Percentiles rank a stretch among this genome's conserved stretches.
These are phyloP conservation scores for Fusarium duplospermum DNA, from an alignment of 2,329 filamentous ascomycete genomes.

Conservation along the genomic window DNA sequence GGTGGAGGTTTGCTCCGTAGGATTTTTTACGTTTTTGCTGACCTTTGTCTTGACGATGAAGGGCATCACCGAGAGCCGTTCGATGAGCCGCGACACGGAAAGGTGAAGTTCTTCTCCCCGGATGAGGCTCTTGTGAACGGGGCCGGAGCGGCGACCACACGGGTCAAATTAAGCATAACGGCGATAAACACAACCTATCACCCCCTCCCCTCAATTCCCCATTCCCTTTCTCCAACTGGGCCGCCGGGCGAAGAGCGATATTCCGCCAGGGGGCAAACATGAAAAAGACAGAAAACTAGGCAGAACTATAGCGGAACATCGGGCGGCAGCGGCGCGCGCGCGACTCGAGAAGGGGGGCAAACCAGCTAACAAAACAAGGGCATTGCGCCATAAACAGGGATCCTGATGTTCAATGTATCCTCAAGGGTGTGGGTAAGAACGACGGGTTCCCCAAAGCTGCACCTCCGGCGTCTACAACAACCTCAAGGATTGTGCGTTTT, in stretches of 20 bases:
- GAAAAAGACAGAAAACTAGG: neutral
- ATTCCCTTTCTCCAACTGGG: neutral
- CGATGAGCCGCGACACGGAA: neutral
- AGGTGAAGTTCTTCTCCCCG: neutral
- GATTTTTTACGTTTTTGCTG: conserved; percentile 4
- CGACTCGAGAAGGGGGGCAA: neutral
- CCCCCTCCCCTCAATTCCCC: neutral
- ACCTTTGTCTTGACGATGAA: conserved; percentile 13
- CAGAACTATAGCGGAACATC: conserved; percentile 5
- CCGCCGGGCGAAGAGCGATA: neutral
- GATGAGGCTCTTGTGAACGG: neutral
- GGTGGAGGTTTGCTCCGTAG: neutral
- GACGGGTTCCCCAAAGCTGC: conserved; percentile 4
- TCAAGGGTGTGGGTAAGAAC: conserved; percentile 20
- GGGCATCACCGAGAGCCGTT: neutral
- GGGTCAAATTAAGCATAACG: conserved; percentile 34
- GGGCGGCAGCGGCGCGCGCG: neutral
- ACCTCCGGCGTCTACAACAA: neutral
- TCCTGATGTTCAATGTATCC: conserved; percentile 5
- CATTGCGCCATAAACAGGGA: conserved; percentile 31
- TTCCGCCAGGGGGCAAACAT: neutral
- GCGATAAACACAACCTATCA: conserved; percentile 3
- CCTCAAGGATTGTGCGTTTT: neutral
- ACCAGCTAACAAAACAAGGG: neutral
- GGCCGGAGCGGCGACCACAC: neutral